Base-by-base conservation (phyloP, 805 yeast genomes). In the Kodamaea lidongshanica region DNA sequence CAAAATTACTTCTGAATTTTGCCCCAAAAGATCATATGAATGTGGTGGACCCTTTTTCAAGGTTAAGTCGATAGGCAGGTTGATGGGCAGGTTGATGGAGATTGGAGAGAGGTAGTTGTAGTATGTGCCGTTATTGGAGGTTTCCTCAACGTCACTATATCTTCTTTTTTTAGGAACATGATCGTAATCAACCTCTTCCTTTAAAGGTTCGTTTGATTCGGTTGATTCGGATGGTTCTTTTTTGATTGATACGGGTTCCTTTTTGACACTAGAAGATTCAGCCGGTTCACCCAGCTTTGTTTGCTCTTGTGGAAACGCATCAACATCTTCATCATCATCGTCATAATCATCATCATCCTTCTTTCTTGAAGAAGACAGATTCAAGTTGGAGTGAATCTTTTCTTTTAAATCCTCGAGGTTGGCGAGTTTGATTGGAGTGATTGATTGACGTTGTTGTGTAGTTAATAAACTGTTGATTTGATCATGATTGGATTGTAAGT, bases 1-100 rank as follows among this genome's bases (percentile, higher is more conserved):
- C 64, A 58, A 58, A 62, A 61, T 61, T 55, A 48, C 67, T 62
- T 56, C 68, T 52, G 68, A 61, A 61, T 61, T 60, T 58, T 62
- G 67, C 67, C 54, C 67, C 63, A 61, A 45, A 34, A 38, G 45
- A 50, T 56, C 65, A 46, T 41, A 42, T 11, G 34, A 31, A 21
- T 31, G 11, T 10, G 16, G 17, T 27, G 35, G 27, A 32, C 35
- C 31, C 23, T 32, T 27, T 25, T 26, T 18, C 25, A 26, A 22
- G 16, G 62, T 57, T 40, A 62, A 55, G 38, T 62, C 61, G 26
- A 58, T 47, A 11, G 69, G 67, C 3, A 67, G 58, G 42, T 51
- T 56, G 19, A 49, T 41, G 7, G 67, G 63, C 1, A 65, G 57
- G 39, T 57, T 52, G 30, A 62, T 60, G 25, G 67, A 61, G 17